A percentile compares a stretch with the other conserved stretches of the same genome.
Conservation (phyloP, 257 asterid genomes). For the Solanum chiquidenum region DNA sequence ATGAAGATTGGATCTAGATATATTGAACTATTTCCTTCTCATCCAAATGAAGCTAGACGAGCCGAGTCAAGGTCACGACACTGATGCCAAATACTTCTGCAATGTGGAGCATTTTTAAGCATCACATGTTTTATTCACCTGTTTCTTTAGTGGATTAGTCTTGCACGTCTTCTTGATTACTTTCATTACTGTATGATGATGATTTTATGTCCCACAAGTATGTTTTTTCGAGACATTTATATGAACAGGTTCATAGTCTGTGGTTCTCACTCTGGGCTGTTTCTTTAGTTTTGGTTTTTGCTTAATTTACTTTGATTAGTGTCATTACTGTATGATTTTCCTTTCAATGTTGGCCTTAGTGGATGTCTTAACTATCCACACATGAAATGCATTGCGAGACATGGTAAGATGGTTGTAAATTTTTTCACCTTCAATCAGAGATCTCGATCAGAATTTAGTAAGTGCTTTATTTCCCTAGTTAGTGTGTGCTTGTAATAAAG, state of each 20-base stretch:
- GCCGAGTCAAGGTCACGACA: conserved; percentile 61
- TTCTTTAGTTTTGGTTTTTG: not conserved
- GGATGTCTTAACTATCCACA: not conserved
- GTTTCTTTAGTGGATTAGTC: not conserved
- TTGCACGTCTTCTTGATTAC: not conserved
- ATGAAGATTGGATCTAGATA: conserved; percentile 78
- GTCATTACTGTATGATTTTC: not conserved
- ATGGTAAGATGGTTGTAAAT: not conserved
- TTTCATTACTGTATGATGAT: not conserved
- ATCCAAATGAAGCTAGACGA: conserved; percentile 59
- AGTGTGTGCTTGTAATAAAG: not conserved
- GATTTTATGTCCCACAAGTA: not conserved
- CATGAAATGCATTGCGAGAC: not conserved
- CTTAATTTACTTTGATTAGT: not conserved
- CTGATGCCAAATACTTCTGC: conserved; percentile 3
- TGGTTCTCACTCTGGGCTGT: not conserved
- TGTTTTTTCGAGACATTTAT: not conserved
- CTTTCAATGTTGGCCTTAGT: not conserved
- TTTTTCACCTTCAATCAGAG: not conserved
- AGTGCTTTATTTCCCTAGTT: not conserved
- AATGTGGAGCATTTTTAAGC: not conserved
- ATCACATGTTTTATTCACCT: not conserved
- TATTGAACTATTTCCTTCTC: conserved; percentile 86
- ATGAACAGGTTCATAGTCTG: not conserved
- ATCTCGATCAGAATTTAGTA: not conserved